phyloP scores from a whole-genome alignment of 352 stramenopile species.

The Phytophthora europaea region DNA sequence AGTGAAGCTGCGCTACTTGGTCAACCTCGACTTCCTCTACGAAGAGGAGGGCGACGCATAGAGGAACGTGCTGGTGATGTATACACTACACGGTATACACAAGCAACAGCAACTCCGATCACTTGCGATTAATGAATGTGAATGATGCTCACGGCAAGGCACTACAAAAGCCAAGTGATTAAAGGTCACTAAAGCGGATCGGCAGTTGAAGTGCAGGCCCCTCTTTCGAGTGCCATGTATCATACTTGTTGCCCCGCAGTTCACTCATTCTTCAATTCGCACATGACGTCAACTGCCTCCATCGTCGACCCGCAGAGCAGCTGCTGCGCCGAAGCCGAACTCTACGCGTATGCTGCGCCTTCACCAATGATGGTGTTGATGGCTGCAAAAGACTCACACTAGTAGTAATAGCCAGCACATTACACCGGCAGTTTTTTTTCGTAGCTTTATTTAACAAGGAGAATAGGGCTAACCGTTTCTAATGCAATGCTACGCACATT shows the following conservation, averaged over 20 bases:
- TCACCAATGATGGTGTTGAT: neutral
- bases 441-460: too few species aligned
- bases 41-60: conserved; percentile 31
- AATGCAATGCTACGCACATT: too few species aligned
- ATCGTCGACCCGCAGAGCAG: conserved; percentile 32
- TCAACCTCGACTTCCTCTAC: conserved; percentile 63
- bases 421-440: too few species aligned
- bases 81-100: neutral
- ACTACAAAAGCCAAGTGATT: neutral
- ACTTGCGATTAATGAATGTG: neutral
- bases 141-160: neutral
- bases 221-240: neutral
- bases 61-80: conserved; percentile 6
- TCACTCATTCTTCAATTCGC: conserved; percentile 37
- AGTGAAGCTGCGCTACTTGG: conserved; percentile 70
- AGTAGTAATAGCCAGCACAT: too few species aligned
- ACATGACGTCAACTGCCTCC: conserved; percentile 38
- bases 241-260: conserved; percentile 3
- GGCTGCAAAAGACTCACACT: neutral
- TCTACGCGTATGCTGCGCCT: conserved; percentile 35
- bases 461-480: too few species aligned
- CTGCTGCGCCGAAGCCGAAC: conserved; percentile 26
- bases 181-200: neutral
- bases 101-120: too few species aligned
- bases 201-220: neutral